phyloP scores from a whole-genome alignment of 1,284 basidiomycete genomes.

The Trametes hirsuta region DNA sequence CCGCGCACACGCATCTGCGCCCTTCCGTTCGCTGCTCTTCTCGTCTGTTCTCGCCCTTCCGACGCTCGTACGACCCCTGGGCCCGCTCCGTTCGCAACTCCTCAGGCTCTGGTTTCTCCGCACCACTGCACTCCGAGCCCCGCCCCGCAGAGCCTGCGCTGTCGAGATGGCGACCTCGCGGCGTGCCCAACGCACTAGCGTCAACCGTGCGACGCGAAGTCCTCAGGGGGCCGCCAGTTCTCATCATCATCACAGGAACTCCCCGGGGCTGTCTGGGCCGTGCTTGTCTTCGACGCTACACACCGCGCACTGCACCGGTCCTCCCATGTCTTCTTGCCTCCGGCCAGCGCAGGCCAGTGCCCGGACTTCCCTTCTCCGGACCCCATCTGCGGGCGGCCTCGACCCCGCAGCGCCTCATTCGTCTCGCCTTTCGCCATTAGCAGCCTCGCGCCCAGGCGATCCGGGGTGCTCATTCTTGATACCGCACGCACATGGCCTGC shows the following conservation, averaged over 20 bases:
- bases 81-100: background rate
- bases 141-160: background rate
- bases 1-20: background rate
- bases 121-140: background rate
- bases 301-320: background rate
- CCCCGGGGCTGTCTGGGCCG: constrained; percentile 13
- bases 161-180: constrained; percentile 19
- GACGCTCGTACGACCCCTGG: background rate
- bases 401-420: background rate
- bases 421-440: background rate
- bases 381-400: background rate
- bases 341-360: constrained; percentile 2
- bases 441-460: background rate
- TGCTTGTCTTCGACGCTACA: constrained; percentile 8
- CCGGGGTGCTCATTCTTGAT: background rate
- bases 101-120: background rate
- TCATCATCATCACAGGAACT: constrained; percentile 19
- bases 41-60: background rate
- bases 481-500: background rate
- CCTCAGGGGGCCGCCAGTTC: background rate
- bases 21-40: background rate
- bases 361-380: constrained; percentile 8
- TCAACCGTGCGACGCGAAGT: too few species aligned
- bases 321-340: background rate
- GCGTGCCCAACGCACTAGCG: background rate